phyloP scores from a whole-genome alignment of 1,139 yeast species.

The Debaryomyces sp. region DNA sequence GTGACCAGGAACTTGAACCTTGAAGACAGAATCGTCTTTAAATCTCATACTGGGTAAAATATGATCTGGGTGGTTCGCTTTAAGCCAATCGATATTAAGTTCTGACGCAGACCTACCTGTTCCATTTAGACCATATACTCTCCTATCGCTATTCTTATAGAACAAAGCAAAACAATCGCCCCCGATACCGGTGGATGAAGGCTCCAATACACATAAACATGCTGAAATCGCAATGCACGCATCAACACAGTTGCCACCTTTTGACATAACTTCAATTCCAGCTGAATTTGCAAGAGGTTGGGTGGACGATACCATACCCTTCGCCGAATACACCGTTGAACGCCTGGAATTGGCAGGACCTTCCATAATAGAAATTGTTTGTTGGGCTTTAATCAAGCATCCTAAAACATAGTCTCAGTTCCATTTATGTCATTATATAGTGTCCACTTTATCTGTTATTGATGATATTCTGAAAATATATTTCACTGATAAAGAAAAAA shows the following conservation, averaged over 20 bases:
- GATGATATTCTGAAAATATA: too few species aligned
- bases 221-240: constrained; percentile 85
- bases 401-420: too few species aligned
- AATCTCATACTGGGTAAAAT: constrained; percentile 46
- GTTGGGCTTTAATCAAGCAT: too few species aligned
- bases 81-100: constrained; percentile 48
- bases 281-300: constrained; percentile 82
- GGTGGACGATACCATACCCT: constrained; percentile 74
- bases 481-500: too few species aligned
- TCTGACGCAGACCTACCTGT: constrained; percentile 70
- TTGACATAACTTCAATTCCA: constrained; percentile 62
- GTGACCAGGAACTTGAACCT: constrained; percentile 77
- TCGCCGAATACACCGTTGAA: constrained; percentile 74
- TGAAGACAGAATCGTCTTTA: constrained; percentile 52
- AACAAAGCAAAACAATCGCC: constrained; percentile 78
- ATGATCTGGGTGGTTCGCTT: constrained; percentile 43
- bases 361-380: too few species aligned
- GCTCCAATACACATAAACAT: constrained; percentile 71
- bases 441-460: too few species aligned
- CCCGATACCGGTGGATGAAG: constrained; percentile 79
- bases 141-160: constrained; percentile 51
- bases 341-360: constrained; percentile 53
- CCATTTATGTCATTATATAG: too few species aligned
- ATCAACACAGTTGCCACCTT: constrained; percentile 81
- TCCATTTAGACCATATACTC: constrained; percentile 72